Percentiles rank a stretch among this genome's conserved stretches.
phyloP scores from a whole-genome alignment of 139 green algal genomes.

The Limnomonas spitsbergensis region DNA sequence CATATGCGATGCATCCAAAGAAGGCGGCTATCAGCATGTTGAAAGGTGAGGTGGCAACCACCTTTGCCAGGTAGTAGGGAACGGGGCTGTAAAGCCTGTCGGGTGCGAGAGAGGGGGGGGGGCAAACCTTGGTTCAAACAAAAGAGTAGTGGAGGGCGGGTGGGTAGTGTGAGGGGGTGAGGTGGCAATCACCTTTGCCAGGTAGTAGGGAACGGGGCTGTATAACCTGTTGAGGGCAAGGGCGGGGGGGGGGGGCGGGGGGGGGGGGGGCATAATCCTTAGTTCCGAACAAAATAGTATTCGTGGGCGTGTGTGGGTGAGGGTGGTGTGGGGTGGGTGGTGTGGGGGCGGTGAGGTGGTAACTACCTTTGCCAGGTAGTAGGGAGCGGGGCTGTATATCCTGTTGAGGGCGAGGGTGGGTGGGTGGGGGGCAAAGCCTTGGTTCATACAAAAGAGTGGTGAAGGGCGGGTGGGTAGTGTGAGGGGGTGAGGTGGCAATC shows the following conservation, averaged over 20 bases:
- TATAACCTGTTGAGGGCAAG: constrained; percentile 12
- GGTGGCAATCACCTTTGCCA: constrained; percentile 40
- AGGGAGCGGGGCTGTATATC: constrained; percentile 22
- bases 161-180: constrained; percentile 50
- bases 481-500: constrained; percentile 43
- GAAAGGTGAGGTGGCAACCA: constrained; percentile 43
- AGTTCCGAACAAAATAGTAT: too few species aligned
- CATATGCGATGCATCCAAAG: constrained; percentile 34
- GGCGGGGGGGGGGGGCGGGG: too few species aligned
- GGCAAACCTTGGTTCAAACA: not conserved
- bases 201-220: constrained; percentile 41
- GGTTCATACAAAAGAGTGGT: not conserved
- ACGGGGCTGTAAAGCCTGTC: constrained; percentile 11
- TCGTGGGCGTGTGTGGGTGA: too few species aligned
- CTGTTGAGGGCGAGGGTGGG: not conserved
- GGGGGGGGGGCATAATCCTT: too few species aligned
- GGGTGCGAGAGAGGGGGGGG: not conserved
- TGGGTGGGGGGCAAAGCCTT: not conserved
- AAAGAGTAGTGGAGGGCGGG: too few species aligned
- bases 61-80: constrained; percentile 53
- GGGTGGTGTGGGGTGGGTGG: too few species aligned
- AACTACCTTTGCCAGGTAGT: constrained; percentile 50
- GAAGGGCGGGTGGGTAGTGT: too few species aligned
- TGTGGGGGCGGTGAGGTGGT: constrained; percentile 46
- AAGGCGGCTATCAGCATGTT: constrained; percentile 43